These are phyloP conservation scores for Dendrothele bispora DNA, from an alignment of 768 basidiomycete species.

Conservation along the genomic window DNA sequence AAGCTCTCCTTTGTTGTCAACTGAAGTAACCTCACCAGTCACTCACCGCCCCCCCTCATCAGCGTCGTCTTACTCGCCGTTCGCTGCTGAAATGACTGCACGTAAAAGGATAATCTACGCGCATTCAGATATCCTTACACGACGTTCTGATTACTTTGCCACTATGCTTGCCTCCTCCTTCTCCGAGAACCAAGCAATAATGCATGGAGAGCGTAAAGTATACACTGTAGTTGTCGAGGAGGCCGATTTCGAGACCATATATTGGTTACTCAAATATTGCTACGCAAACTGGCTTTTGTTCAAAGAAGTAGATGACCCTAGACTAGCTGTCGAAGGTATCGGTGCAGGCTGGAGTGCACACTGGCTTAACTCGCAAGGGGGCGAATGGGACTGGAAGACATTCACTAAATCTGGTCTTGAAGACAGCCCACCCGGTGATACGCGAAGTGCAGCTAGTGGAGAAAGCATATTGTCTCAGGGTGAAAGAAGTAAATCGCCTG, in stretches of 20 bases:
- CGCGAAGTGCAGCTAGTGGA: constrained; percentile 50
- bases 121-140: constrained; percentile 72
- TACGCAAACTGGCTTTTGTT: constrained; percentile 78
- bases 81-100: constrained; percentile 47
- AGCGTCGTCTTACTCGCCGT: constrained; percentile 40
- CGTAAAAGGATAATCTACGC: constrained; percentile 77
- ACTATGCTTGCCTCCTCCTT: constrained; percentile 75
- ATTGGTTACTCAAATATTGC: constrained; percentile 76
- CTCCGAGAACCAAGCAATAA: constrained; percentile 43
- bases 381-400: constrained; percentile 74
- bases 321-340: constrained; percentile 63
- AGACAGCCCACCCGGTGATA: constrained; percentile 34
- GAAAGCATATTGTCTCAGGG: constrained; percentile 40
- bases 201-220: constrained; percentile 51
- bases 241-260: constrained; percentile 75
- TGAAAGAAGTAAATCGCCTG: constrained; percentile 25
- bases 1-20: constrained; percentile 22
- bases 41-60: constrained; percentile 41
- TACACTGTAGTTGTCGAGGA: constrained; percentile 75
- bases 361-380: constrained; percentile 47
- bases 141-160: constrained; percentile 77
- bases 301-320: constrained; percentile 66
- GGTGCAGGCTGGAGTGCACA: constrained; percentile 67
- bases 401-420: constrained; percentile 43
- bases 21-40: constrained; percentile 27